Percentiles rank a stretch among this genome's conserved stretches.
Evolutionary conservation across 192 early-diverging fungal genomes (phyloP).

Genomic region (Neocallimastix lanati): DNA sequence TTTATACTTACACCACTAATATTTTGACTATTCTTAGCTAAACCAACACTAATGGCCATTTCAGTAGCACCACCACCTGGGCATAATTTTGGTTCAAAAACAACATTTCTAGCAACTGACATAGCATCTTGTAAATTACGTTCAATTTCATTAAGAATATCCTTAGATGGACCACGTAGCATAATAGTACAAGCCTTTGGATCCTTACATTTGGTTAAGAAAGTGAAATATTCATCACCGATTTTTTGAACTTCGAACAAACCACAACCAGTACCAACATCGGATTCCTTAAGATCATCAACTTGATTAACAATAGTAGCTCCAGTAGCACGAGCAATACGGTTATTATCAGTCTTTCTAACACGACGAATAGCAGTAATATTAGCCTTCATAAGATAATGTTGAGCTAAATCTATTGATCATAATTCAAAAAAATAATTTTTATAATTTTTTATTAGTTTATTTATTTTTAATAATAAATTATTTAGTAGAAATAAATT

Average conservation of each 20-base stretch:
- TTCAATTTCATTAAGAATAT: conserved; percentile 93
- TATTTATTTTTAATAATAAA: too few species aligned
- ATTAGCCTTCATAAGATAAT: conserved; percentile 92
- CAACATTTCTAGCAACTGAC: conserved; percentile 93
- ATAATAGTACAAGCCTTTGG: conserved; percentile 96
- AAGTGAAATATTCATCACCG: conserved; percentile 98
- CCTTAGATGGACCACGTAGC: conserved; percentile 91
- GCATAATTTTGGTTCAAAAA: conserved; percentile 79
- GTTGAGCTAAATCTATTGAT: conserved; percentile 79
- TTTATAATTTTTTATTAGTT: background rate
- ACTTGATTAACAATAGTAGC: conserved; percentile 91
- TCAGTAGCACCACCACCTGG: conserved; percentile 97
- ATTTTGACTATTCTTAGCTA: conserved; percentile 75
- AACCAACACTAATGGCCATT: conserved; percentile 82
- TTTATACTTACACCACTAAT: conserved; percentile 52
- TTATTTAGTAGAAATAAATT: too few species aligned
- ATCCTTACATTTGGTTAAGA: conserved; percentile 79
- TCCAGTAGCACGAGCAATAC: conserved; percentile 92
- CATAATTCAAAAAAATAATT: background rate
- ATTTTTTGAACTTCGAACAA: conserved; percentile 90
- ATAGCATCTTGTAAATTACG: conserved; percentile 98
- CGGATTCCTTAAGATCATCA: conserved; percentile 88
- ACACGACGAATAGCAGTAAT: conserved; percentile 95
- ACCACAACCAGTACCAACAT: conserved; percentile 89
- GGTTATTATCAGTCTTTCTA: conserved; percentile 96